Evolutionary conservation across 2,329 filamentous ascomycete genomes (phyloP), one percentile per base, ranked within the genome.

Genomic region (Lithohypha guttulata): DNA sequence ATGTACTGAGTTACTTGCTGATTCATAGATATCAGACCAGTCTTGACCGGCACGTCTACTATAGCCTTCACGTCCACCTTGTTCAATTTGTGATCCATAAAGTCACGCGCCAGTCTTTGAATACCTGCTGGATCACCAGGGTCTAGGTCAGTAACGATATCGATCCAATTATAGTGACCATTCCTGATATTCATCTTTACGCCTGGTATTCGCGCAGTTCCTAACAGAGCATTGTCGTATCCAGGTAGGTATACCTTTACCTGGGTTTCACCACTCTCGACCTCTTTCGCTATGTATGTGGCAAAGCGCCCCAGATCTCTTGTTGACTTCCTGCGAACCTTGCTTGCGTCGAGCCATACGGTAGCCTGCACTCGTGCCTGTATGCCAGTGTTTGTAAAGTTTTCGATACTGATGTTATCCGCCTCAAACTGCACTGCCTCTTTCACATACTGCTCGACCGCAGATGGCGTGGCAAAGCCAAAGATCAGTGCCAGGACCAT

Each of bases 381-480:
- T 6, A 95, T 74, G 9, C 91, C 89, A 42, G 79, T 71, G 6
- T 75, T 56, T 0, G 85, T 95, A 49, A 95, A 81, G 2, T 81
- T 84, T 53, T 91, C 82, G 43, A 98, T 77, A 2, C 86, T 85
- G 14, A 98, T 63, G 49, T 79, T 82, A 4, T 81, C 86, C 2
- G 91, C 84, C 55, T 87, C 77, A 49, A 98, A 74, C 13, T 89
- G 77, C 17, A 80, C 71, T 2, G 87, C 84, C 58, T 87, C 71
- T 60, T 89, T 81, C 34, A 82, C 84, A 60, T 98, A 98, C 55
- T 84, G 74, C 60, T 93, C 77, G 8, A 93, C 75, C 6, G 80
- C 75, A 11, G 81, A 77, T 2, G 89, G 87, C 0, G 81, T 75
- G 39, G 93, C 73, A 62, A 94, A 94, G 11, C 79, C 84, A 41